Evolutionary conservation across 352 stramenopile species (phyloP).

Genomic region (Plasmopara viticola): DNA sequence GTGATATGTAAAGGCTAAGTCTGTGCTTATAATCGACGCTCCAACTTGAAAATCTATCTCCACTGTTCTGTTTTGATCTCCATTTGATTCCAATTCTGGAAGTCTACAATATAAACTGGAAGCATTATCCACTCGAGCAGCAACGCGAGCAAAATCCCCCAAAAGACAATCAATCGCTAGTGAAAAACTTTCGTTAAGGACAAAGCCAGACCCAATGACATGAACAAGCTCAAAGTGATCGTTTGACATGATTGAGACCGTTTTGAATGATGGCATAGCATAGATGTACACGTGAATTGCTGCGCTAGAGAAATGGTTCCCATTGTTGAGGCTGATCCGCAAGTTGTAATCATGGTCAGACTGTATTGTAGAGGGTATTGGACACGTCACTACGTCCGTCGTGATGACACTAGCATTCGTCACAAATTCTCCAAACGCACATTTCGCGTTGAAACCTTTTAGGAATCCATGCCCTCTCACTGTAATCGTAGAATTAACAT

Average conservation of each 20-base stretch:
- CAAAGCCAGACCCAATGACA: constrained; percentile 21
- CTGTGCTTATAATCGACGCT: constrained; percentile 8
- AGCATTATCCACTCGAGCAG: constrained; percentile 13
- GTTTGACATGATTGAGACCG: background rate
- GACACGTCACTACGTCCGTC: constrained; percentile 16
- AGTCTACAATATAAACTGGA: constrained; percentile 17
- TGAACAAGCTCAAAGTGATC: constrained; percentile 8
- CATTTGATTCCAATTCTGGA: constrained; percentile 12
- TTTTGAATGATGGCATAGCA: constrained; percentile 18
- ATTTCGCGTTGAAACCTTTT: constrained; percentile 10
- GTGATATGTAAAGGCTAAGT: constrained; percentile 17
- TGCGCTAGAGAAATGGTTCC: constrained; percentile 18
- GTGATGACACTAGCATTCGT: constrained; percentile 6
- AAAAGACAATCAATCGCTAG: constrained; percentile 23
- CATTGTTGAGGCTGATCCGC: constrained; percentile 30
- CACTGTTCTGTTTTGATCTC: constrained; percentile 3
- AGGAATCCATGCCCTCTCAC: constrained; percentile 24
- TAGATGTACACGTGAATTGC: constrained; percentile 14
- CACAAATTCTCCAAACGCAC: constrained; percentile 12
- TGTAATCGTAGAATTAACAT: constrained; percentile 10
- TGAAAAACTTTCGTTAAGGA: constrained; percentile 9
- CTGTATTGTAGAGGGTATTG: constrained; percentile 11
- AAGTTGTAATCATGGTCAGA: constrained; percentile 15
- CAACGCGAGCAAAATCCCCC: constrained; percentile 4
- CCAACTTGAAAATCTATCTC: constrained; percentile 14